Percentiles rank a stretch among this genome's conserved stretches.
Evolutionary conservation across 768 basidiomycete species (phyloP).

Genomic region (Amanita pallidorosea): DNA sequence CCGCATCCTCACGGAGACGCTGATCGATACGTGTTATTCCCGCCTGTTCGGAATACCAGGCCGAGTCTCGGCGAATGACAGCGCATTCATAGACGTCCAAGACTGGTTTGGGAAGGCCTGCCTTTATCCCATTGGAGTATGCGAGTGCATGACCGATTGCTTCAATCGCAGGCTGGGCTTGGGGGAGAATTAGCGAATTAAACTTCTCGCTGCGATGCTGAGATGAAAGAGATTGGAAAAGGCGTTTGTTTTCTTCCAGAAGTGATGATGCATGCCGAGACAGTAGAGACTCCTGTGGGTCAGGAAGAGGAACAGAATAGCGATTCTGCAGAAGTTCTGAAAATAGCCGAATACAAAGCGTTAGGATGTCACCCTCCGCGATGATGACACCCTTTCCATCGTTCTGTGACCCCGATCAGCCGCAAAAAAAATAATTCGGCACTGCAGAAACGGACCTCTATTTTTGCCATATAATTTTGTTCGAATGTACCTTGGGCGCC

Average conservation of each 20-base stretch:
- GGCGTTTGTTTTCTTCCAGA: slow-evolving; percentile 33
- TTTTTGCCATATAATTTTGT: slow-evolving; percentile 46
- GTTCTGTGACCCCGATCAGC: slow-evolving; percentile 17
- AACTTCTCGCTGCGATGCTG: slow-evolving; percentile 42
- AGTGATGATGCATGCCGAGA: slow-evolving; percentile 37
- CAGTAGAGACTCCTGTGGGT: slow-evolving; percentile 38
- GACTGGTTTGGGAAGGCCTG: slow-evolving; percentile 33
- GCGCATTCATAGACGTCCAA: slow-evolving; percentile 47
- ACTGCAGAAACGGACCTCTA: slow-evolving; percentile 28
- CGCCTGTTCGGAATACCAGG: slow-evolving; percentile 49
- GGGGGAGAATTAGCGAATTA: slow-evolving; percentile 44
- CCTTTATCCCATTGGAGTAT: slow-evolving; percentile 39
- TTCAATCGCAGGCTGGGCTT: slow-evolving; percentile 40
- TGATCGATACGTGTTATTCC: slow-evolving; percentile 38
- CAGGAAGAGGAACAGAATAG: slow-evolving; percentile 40
- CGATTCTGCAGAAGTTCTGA: slow-evolving; percentile 48
- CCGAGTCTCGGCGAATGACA: slow-evolving; percentile 40
- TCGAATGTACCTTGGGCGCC: slow-evolving; percentile 61
- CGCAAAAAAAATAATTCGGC: slow-evolving; percentile 4
- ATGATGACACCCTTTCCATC: slow-evolving; percentile 49
- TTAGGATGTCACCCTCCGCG: slow-evolving; percentile 44
- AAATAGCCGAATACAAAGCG: slow-evolving; percentile 44
- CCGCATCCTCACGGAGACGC: slow-evolving; percentile 34
- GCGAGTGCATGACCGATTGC: slow-evolving; percentile 57
- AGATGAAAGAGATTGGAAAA: slow-evolving; percentile 24